Base-by-base conservation (phyloP, 192 early-diverging fungal genomes). In the Helicostylum pulchrum region DNA sequence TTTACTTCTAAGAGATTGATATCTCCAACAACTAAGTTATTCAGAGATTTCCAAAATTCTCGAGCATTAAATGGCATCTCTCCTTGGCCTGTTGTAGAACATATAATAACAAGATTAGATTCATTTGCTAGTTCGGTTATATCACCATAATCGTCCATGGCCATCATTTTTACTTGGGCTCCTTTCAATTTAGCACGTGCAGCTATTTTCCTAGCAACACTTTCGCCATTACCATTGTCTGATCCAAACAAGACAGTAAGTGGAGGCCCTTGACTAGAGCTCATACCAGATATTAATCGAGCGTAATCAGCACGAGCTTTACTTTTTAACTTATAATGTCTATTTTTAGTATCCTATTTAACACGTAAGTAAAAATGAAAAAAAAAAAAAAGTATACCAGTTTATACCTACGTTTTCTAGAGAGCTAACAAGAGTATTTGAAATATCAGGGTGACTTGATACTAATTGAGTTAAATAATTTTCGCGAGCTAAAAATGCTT, bases 41-140 rank as follows among this genome's bases (percentile, higher is more conserved):
- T 78, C 59, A 97, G 77, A 12, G 75, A 76, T 79, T 91, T 90
- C 86, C 89, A 91, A 61, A 92, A 93, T 79, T 98, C 94, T 64
- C 89, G 88, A 7, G 84, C 78, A 69, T 95, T 94, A 61, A 86
- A 86, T 2, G 96, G 96, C 67, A 97, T 89, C 84, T 98, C 96
- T 72, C 96, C 96, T 74, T 98, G 94, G 20, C 96, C 96, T 26
- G 96, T 93, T 7, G 94, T 96, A 51, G 86, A 89, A 52, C 89
- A 82, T 3, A 89, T 77, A 73, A 91, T 81, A 23, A 92, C 84
- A 4, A 98, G 82, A 32, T 90, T 85, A 52, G 79, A 81, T 75
- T 94, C 93, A 53, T 83, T 74, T 20, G 81, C 75, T 55, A 96
- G 75, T 52, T 93, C 90, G 52, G 95, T 91, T 17, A 92, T 85